phyloP scores from a whole-genome alignment of 495 filamentous ascomycete species.

The Rhypophila decipiens region DNA sequence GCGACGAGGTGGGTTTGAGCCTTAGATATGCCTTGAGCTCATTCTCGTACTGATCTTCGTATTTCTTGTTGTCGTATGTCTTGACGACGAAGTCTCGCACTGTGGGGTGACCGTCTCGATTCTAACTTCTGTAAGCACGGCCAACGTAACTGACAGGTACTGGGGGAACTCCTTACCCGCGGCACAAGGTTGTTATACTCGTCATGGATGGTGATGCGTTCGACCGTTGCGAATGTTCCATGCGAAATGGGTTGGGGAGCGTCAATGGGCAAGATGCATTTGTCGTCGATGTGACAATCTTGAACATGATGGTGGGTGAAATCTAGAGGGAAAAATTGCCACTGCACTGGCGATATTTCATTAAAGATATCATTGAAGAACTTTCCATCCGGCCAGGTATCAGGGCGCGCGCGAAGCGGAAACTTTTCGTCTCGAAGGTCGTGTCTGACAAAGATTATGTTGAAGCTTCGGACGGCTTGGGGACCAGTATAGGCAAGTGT shows the following conservation, averaged over 20 bases:
- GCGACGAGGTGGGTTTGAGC: conserved; percentile 20
- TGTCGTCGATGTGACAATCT: conserved; percentile 11
- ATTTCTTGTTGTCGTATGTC: conserved; percentile 25
- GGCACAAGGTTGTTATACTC: conserved; percentile 16
- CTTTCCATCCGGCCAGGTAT: conserved; percentile 3
- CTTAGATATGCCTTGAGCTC: conserved; percentile 29
- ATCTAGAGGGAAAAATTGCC: conserved; percentile 28
- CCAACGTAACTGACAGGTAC: no score
- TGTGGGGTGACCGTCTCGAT: background rate
- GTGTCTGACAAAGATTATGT: conserved; percentile 8
- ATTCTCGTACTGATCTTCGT: conserved; percentile 24
- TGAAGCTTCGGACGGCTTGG: conserved; percentile 9
- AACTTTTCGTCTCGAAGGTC: conserved; percentile 9
- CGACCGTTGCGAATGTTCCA: conserved; percentile 13
- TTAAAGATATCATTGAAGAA: conserved; percentile 17
- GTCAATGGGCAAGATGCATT: conserved; percentile 27
- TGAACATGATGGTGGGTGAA: conserved; percentile 13
- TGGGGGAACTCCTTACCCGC: no score
- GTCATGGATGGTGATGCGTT: conserved; percentile 24
- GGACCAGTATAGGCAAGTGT: conserved; percentile 13
- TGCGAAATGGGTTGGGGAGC: conserved; percentile 2
- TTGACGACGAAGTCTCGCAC: conserved; percentile 36
- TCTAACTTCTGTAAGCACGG: no score
- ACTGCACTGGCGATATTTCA: conserved; percentile 25
- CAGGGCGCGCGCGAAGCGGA: background rate